Evolutionary conservation across 2,329 filamentous ascomycete genomes (phyloP), one percentile per base, ranked within the genome.

Genomic region (Fusarium agapanthi): DNA sequence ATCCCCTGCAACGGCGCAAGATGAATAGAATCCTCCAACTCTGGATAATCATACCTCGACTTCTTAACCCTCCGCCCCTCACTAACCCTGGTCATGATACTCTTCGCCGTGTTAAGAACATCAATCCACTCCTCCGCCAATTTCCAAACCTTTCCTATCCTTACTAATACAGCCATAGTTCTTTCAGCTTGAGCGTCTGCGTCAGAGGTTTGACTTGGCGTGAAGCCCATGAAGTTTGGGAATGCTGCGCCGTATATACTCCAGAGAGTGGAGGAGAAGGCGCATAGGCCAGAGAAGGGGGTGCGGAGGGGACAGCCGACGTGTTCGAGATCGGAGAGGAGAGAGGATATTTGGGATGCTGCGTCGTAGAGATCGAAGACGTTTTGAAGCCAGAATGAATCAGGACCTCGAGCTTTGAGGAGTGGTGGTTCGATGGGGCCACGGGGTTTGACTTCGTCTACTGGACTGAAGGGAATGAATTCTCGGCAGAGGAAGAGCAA

Each of bases 41-140:
- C 76, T 0, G 69, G 76, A 30, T 77, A 76, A n/a, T 77, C 75
- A 12, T 77, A 76, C 12, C 76, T 64, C 8, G 76, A 77, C 3
- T 58, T 64, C 43, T 69, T 75, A 8, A 74, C 61, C 20, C 63
- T 5, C 28, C 71, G 3, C 40, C 63, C 60, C 9, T 69, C 55
- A 3, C 61, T 67, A 2, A 65, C 56, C 2, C 73, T 61, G 0
- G 48, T 59, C 32, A 77, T 77, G 0, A 77, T 34, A 16, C 67
- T 64, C 54, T 72, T 73, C 1, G 73, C 75, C 1, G 76, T 77
- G 9, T 77, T 57, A 0, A 75, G 45, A 26, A 77, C 74, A 15
- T 74, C 67, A 18, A 78, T 70, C 76, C 76, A 77, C n/a, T 77
- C 76, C 5, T 76, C 64, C 3, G 76, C 76, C 16, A 77, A 57